phyloP scores from a whole-genome alignment of 2,329 filamentous ascomycete genomes.

The Blastomyces emzantsi region DNA sequence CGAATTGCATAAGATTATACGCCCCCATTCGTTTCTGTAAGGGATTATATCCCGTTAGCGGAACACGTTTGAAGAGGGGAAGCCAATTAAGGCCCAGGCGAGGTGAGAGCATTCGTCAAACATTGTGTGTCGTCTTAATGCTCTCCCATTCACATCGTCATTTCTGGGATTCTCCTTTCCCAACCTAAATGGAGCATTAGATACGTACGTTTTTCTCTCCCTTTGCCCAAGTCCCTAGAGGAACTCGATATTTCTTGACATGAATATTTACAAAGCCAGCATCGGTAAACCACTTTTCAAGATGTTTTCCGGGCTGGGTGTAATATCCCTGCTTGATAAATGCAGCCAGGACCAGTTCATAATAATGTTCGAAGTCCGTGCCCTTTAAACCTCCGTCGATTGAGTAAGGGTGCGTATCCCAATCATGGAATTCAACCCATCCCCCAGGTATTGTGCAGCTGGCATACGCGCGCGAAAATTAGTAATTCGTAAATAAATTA shows the following conservation, averaged over 20 bases:
- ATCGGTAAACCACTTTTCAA: slow-evolving; percentile 18
- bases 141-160: not conserved
- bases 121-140: not conserved
- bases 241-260: slow-evolving; percentile 16
- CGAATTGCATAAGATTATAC: slow-evolving; percentile 23
- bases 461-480: not conserved
- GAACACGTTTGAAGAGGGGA: not conserved
- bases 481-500: slow-evolving; percentile 14
- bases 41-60: not conserved
- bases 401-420: slow-evolving; percentile 17
- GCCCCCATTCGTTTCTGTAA: slow-evolving; percentile 19
- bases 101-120: not conserved
- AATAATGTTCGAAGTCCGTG: slow-evolving; percentile 8
- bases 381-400: not conserved
- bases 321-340: slow-evolving; percentile 8
- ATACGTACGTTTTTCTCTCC: slow-evolving; percentile 17
- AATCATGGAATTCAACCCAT: slow-evolving; percentile 33
- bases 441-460: slow-evolving; percentile 28
- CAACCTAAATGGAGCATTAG: not conserved
- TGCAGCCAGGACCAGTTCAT: not conserved
- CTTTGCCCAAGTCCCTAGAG: slow-evolving; percentile 23
- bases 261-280: slow-evolving; percentile 21
- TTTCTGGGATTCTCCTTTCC: not conserved
- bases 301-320: slow-evolving; percentile 4
- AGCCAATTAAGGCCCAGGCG: not conserved